Percentiles rank a stretch among this genome's conserved stretches.
These are phyloP conservation scores for Aspergillus sp. DNA, from an alignment of 2,329 filamentous ascomycete genomes.

Conservation along the genomic window DNA sequence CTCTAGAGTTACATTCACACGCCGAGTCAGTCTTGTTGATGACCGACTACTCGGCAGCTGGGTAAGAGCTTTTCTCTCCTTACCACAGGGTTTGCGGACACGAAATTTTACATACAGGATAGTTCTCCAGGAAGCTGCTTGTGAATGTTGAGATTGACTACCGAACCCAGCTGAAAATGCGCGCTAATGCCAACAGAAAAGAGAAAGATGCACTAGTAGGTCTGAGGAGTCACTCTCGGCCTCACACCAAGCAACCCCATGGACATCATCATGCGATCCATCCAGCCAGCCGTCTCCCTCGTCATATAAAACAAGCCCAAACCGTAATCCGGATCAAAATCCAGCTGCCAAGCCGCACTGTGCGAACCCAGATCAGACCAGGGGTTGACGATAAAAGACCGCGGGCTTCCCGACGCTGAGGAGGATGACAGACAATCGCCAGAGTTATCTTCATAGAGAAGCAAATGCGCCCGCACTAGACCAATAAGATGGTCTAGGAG, in stretches of 20 bases:
- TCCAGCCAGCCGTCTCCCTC: slow-evolving; percentile 12
- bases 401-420: neutral
- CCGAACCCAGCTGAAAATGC: too few species aligned
- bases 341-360: slow-evolving; percentile 1
- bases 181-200: neutral
- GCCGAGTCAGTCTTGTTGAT: too few species aligned
- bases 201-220: neutral
- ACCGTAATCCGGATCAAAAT: slow-evolving; percentile 10
- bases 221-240: neutral
- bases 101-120: too few species aligned
- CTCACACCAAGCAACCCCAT: slow-evolving; percentile 21
- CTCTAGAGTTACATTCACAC: too few species aligned
- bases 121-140: too few species aligned
- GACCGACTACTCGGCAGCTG: too few species aligned
- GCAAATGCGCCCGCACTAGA: slow-evolving; percentile 12
- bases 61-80: too few species aligned
- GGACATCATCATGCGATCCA: slow-evolving; percentile 21
- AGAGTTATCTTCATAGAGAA: neutral
- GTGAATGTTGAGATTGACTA: too few species aligned
- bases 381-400: neutral
- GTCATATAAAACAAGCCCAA: neutral
- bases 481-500: slow-evolving; percentile 19
- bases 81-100: too few species aligned
- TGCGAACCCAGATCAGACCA: slow-evolving; percentile 3
- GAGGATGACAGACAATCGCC: neutral